phyloP scores from a whole-genome alignment of 139 green algal genomes.

The Chara braunii region DNA sequence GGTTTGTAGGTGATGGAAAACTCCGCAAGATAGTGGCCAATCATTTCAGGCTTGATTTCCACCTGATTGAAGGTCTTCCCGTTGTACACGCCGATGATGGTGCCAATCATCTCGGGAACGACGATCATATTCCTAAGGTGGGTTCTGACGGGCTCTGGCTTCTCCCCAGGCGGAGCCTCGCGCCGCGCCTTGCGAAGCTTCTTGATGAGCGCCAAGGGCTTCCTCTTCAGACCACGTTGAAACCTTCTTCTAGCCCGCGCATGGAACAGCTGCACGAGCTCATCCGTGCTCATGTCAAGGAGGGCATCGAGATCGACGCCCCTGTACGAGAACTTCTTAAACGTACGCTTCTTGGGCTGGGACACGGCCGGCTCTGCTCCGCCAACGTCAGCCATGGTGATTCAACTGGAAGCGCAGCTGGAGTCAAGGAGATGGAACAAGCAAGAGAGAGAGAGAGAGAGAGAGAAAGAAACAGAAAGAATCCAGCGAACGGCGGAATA shows the following conservation, averaged over 20 bases:
- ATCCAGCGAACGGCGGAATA: too few species aligned
- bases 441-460: too few species aligned
- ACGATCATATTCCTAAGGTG: constrained; percentile 98
- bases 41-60: constrained; percentile 90
- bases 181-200: constrained; percentile 84
- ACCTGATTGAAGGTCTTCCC: constrained; percentile 98
- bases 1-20: constrained; percentile 99
- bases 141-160: constrained; percentile 93
- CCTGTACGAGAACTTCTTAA: constrained; percentile 80
- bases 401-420: too few species aligned
- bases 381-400: background rate
- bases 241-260: constrained; percentile 64
- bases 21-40: constrained; percentile 96
- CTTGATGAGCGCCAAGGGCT: constrained; percentile 87
- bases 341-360: constrained; percentile 75
- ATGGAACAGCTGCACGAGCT: constrained; percentile 76
- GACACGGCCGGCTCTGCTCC: too few species aligned
- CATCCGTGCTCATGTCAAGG: constrained; percentile 88
- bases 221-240: constrained; percentile 88
- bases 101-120: constrained; percentile 97
- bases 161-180: constrained; percentile 67
- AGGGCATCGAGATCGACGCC: constrained; percentile 98
- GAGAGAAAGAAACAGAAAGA: too few species aligned
- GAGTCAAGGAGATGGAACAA: too few species aligned
- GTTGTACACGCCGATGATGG: constrained; percentile 96